A percentile compares a stretch with the other conserved stretches of the same genome.
Evolutionary conservation across 108 stramenopile genomes (phyloP).

Genomic region (Skeletonema potamos): DNA sequence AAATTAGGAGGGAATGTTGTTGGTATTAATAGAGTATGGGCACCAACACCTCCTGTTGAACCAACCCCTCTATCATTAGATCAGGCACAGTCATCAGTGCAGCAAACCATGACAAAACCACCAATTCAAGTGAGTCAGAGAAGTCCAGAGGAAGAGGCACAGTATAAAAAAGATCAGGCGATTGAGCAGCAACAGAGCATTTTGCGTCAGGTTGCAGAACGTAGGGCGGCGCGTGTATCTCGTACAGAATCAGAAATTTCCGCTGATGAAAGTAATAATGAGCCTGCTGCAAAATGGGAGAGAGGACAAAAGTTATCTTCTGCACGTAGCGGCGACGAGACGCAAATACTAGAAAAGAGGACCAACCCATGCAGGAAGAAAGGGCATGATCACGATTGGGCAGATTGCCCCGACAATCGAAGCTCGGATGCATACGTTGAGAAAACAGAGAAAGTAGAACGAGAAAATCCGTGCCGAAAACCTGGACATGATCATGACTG

Average conservation of each 20-base stretch:
- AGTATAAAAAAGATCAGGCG: slow-evolving; percentile 14
- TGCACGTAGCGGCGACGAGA: neutral
- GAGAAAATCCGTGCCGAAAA: neutral
- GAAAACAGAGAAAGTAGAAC: neutral
- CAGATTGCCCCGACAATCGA: neutral
- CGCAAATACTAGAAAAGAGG: neutral
- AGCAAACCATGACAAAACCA: neutral
- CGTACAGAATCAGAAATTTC: slow-evolving; percentile 7
- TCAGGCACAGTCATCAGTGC: neutral
- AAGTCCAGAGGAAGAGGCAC: slow-evolving; percentile 16
- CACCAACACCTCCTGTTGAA: slow-evolving; percentile 21
- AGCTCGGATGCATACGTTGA: neutral
- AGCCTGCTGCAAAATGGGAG: neutral
- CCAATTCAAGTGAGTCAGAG: neutral
- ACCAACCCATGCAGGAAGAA: neutral
- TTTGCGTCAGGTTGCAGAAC: slow-evolving; percentile 29
- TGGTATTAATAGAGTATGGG: slow-evolving; percentile 8
- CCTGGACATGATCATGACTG: neutral
- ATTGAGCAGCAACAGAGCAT: slow-evolving; percentile 30
- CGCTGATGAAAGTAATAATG: neutral
- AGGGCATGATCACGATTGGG: slow-evolving; percentile 12
- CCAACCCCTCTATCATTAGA: slow-evolving; percentile 1
- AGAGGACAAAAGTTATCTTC: neutral
- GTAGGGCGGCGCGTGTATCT: slow-evolving; percentile 18
- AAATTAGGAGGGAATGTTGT: slow-evolving; percentile 4